These are phyloP conservation scores for Boletus subparvulus DNA, from an alignment of 768 basidiomycete genomes.

Conservation along the genomic window DNA sequence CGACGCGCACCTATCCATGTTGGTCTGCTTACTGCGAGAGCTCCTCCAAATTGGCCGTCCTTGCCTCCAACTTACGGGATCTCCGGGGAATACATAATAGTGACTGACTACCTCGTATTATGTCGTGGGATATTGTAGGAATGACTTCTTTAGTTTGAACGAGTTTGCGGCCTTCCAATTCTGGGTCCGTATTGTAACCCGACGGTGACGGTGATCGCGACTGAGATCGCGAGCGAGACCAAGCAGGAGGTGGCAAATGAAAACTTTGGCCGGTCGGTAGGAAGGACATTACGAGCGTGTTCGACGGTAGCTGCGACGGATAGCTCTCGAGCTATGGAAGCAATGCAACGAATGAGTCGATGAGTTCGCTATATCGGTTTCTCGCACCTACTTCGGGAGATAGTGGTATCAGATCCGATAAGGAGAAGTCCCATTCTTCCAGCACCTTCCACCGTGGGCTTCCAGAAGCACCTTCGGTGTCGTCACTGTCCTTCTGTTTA, in stretches of 20 bases:
- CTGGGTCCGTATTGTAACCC: conserved; percentile 75
- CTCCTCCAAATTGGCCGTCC: conserved; percentile 65
- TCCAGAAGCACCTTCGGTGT: conserved; percentile 6
- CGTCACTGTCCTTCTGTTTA: conserved; percentile 43
- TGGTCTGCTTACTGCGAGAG: conserved; percentile 59
- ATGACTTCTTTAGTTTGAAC: conserved; percentile 31
- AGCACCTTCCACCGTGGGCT: conserved; percentile 59
- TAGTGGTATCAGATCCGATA: conserved; percentile 57
- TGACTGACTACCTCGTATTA: conserved; percentile 15
- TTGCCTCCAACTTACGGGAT: conserved; percentile 30
- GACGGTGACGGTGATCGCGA: conserved; percentile 55
- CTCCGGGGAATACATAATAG: conserved; percentile 17
- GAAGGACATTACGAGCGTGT: conserved; percentile 68
- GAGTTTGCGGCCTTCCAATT: conserved; percentile 48
- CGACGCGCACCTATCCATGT: background rate
- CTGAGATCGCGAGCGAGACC: conserved; percentile 26
- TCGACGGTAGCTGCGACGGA: conserved; percentile 58
- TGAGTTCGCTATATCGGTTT: conserved; percentile 4
- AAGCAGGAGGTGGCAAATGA: conserved; percentile 47
- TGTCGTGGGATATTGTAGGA: conserved; percentile 20
- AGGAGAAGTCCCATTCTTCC: conserved; percentile 64
- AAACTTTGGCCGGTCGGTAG: conserved; percentile 60
- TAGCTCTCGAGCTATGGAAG: conserved; percentile 34
- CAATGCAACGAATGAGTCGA: conserved; percentile 10
- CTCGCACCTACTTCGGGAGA: conserved; percentile 56